Percentiles rank a stretch among this genome's conserved stretches.
Evolutionary conservation across 129 eudicot species (phyloP).

Genomic region (Flaveria trinervia): DNA sequence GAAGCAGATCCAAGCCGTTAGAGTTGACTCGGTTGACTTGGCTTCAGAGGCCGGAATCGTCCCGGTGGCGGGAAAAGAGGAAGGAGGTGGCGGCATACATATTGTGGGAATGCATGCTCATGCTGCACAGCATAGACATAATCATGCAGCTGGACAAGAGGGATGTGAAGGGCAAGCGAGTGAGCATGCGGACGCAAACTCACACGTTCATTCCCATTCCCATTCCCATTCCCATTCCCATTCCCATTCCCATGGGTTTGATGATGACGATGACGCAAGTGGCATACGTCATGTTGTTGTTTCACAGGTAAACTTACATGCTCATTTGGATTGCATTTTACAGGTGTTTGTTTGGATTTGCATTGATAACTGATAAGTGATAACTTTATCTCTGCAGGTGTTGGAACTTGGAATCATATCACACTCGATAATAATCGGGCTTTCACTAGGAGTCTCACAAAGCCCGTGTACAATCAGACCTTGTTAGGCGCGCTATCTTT

Average conservation of each 20-base stretch:
- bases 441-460: constrained; percentile 88
- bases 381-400: constrained; percentile 44
- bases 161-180: constrained; percentile 52
- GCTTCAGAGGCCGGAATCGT: constrained; percentile 51
- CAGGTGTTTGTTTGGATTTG: background rate
- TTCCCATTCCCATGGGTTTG: constrained; percentile 45
- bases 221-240: constrained; percentile 35
- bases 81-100: constrained; percentile 77
- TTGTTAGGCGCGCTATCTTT: constrained; percentile 80
- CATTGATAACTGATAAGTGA: background rate
- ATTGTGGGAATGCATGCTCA: constrained; percentile 97
- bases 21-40: constrained; percentile 42
- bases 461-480: constrained; percentile 87
- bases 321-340: background rate
- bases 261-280: constrained; percentile 55
- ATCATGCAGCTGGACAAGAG: constrained; percentile 66
- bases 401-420: constrained; percentile 95
- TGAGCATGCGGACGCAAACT: constrained; percentile 39
- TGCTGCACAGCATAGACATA: constrained; percentile 88
- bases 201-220: constrained; percentile 49
- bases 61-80: constrained; percentile 75
- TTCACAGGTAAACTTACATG: constrained; percentile 62
- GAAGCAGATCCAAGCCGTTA: constrained; percentile 43
- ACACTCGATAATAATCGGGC: constrained; percentile 84
- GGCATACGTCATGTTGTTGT: constrained; percentile 76